Evolutionary conservation across 192 early-diverging fungal species (phyloP).

Genomic region (Coemansia sp.): DNA sequence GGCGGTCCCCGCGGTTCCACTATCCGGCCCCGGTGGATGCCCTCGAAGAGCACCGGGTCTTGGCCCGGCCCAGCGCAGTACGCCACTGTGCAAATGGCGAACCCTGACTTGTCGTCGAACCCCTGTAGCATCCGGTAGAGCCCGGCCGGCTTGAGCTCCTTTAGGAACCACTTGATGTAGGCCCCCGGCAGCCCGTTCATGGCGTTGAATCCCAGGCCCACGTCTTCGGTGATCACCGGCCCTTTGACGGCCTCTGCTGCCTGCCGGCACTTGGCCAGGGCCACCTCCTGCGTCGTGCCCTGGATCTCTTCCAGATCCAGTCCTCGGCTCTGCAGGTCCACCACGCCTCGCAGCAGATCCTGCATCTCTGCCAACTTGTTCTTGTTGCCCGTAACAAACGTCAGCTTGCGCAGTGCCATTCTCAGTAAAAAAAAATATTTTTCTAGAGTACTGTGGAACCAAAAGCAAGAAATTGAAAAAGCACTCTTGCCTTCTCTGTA

Average conservation of each 20-base stretch:
- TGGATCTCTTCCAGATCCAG: constrained; percentile 93
- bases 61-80: constrained; percentile 74
- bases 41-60: constrained; percentile 87
- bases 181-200: constrained; percentile 90
- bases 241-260: constrained; percentile 64
- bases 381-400: constrained; percentile 94
- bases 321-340: constrained; percentile 61
- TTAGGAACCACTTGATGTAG: constrained; percentile 90
- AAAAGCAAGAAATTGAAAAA: neutral
- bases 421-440: neutral
- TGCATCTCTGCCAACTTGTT: constrained; percentile 92
- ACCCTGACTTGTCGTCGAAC: constrained; percentile 83
- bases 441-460: too few species aligned
- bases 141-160: constrained; percentile 66
- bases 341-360: constrained; percentile 61
- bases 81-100: constrained; percentile 88
- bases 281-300: constrained; percentile 72
- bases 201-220: constrained; percentile 88
- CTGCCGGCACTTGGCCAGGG: constrained; percentile 68
- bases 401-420: constrained; percentile 48
- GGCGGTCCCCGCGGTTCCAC: constrained; percentile 76
- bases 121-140: constrained; percentile 78
- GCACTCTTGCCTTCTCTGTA: neutral
- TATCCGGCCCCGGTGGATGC: constrained; percentile 71
- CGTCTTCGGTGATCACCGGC: constrained; percentile 90